Base-by-base conservation (phyloP, 495 filamentous ascomycete species). In the Chaetomidium leptoderma region DNA sequence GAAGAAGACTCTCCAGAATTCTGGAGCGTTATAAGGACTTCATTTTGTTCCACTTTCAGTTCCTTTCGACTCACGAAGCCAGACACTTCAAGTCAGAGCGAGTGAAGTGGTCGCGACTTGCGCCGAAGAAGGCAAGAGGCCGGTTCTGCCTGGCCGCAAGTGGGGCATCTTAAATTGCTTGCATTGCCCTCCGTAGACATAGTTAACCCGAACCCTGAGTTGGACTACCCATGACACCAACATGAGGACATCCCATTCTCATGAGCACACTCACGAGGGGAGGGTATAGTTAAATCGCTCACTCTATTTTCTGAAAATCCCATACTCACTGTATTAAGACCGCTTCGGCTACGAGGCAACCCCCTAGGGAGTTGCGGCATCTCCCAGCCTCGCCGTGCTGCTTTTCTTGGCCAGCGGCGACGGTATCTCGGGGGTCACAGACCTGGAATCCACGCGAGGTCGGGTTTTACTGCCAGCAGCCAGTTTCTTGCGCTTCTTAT, bases 371-470 rank as follows among this genome's bases (percentile, higher is more conserved):
- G 29, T 60, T 17, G 46, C 24, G 11, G 59, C 14, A 24, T 7
- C 49, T 17, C 6, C 47, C 11, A n/a, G 53, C 47, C n/a, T 27
- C 60, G 17, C n/a, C 55, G 74, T 81, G 59, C n/a, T n/a, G n/a
- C 74, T 79, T 52, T 78, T 73, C 51, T 69, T 73, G 19, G 73
- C 75, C 59, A 83, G 63, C 17, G 79, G 80, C 19, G 77, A 80
- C 7, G 73, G 72, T 5, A 71, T 69, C 49, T 81, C 79, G 11
- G 80, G 80, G 27, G 79, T 79, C 9, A 76, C 73, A 44, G 76
- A 78, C 55, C 77, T 61, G 8, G 74, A 76, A 32, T 80, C 77
- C 14, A 66, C 65, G 6, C 70, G 66, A 4, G 73, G 65, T 24
- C 77, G 69, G 53, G 63, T 69, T 29, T 72, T 70, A 48, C 59